A percentile compares a stretch with the other conserved stretches of the same genome.
phyloP scores from a whole-genome alignment of 2,329 filamentous ascomycete genomes.

The Aspergillus glaucus region DNA sequence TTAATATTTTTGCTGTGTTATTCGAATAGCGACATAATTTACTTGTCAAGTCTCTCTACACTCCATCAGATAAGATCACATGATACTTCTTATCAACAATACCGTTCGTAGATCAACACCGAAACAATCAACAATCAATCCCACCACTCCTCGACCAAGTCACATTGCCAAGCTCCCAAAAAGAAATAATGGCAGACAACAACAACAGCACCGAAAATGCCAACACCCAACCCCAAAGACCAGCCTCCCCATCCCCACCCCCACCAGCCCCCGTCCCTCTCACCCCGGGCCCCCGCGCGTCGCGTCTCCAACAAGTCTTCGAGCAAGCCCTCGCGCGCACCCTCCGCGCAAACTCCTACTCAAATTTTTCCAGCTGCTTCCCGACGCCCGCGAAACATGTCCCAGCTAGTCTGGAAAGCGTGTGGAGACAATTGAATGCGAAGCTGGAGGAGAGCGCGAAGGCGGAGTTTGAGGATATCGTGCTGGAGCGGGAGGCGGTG shows the following conservation, averaged over 20 bases:
- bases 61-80: no score
- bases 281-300: conserved; percentile 54
- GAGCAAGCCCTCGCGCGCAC: conserved; percentile 53
- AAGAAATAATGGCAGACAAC: conserved; percentile 15
- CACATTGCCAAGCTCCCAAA: background rate
- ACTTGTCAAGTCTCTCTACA: no score
- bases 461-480: conserved; percentile 56
- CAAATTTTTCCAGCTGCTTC: conserved; percentile 59
- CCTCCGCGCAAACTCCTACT: conserved; percentile 55
- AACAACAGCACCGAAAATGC: conserved; percentile 6
- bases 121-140: conserved; percentile 2
- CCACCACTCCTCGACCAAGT: background rate
- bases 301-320: conserved; percentile 56
- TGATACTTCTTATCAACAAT: no score
- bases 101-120: background rate
- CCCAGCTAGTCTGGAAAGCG: conserved; percentile 49
- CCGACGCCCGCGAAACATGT: conserved; percentile 56
- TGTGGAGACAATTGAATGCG: conserved; percentile 54
- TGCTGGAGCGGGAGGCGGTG: conserved; percentile 52
- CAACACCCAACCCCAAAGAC: conserved; percentile 6
- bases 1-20: background rate
- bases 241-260: conserved; percentile 45
- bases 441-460: conserved; percentile 53
- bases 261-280: conserved; percentile 48
- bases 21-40: background rate